Evolutionary conservation across 495 filamentous ascomycete genomes (phyloP), one percentile per base, ranked within the genome.

Genomic region (Podospora sp.): DNA sequence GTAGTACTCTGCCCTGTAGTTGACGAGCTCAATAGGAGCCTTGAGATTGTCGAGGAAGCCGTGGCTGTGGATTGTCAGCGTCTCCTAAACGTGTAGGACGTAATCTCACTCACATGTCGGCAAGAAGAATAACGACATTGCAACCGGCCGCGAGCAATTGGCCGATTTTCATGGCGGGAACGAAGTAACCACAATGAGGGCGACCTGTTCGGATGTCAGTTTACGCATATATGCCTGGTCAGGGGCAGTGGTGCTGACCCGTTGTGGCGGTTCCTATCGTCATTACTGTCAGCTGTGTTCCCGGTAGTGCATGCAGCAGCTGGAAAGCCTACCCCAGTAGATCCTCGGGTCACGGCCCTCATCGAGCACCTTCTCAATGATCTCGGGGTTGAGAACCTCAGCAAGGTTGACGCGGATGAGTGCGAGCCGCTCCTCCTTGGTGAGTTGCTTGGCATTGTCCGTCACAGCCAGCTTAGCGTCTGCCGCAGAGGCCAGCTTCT

Each of bases 61-160:
- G 74, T 92, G 91, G 72, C 57, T 66, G 26, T 0, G 14, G 20
- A 21, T 0, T 0, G 40, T 60, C 0, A 52, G 55, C 40, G 35
- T 9, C 11, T 4, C 0, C 25, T 1, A 46, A 46, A 6, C 7
- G 16, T 6, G 14, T 2, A 35, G 16, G 24, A 24, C 18, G 27
- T n/a, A 24, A 27, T 22, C 14, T 24, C 26, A 40, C 62, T 0
- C 60, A 66, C 65, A 91, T 84, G 69, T 96, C 92, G 68, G 92
- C 92, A 14, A 97, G 87, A 11, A 97, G 88, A 56, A 97, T 83
- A 49, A 85, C 88, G 63, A 97, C 86, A 24, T 90, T 82, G 78
- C 93, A 97, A 21, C 91, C 93, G 24, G 95, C 93, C 35, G 83
- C 83, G 3, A 99, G 87, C 68, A 96, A 87, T 72, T 99, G 88